phyloP scores from a whole-genome alignment of 345 rosid genomes.

The Brassica carinata region DNA sequence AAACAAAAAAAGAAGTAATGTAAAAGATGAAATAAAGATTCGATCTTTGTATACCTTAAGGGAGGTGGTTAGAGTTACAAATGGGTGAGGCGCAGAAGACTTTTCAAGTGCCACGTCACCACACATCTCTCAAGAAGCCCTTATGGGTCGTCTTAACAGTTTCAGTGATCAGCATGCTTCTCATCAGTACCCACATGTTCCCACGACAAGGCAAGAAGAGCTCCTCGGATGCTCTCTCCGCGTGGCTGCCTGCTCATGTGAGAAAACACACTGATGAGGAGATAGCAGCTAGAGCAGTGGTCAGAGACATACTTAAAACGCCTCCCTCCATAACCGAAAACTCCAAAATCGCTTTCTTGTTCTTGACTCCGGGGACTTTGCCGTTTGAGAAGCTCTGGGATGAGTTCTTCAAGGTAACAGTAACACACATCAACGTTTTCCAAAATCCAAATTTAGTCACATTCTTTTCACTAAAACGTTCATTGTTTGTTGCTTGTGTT shows the following conservation, averaged over 20 bases:
- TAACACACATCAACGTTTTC: background rate
- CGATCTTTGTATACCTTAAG: slow-evolving; percentile 37
- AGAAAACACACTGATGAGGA: slow-evolving; percentile 83
- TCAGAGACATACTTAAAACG: slow-evolving; percentile 63
- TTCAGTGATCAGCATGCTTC: slow-evolving; percentile 75
- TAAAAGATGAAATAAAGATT: slow-evolving; percentile 14
- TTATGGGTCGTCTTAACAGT: slow-evolving; percentile 77
- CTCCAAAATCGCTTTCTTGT: slow-evolving; percentile 91
- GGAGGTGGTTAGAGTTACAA: slow-evolving; percentile 40
- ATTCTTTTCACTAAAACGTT: background rate
- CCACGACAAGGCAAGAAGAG: slow-evolving; percentile 59
- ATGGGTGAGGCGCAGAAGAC: slow-evolving; percentile 65
- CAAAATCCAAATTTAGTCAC: background rate
- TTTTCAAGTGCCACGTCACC: slow-evolving; percentile 67
- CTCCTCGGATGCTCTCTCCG: slow-evolving; percentile 45
- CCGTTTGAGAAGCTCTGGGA: slow-evolving; percentile 98
- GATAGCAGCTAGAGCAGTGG: slow-evolving; percentile 67
- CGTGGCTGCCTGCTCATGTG: slow-evolving; percentile 92
- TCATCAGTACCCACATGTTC: slow-evolving; percentile 71
- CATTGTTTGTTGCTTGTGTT: background rate
- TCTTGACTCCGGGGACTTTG: slow-evolving; percentile 81
- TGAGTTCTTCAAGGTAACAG: slow-evolving; percentile 68
- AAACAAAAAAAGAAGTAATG: slow-evolving; percentile 2
- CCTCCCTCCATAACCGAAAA: slow-evolving; percentile 54
- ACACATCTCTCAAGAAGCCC: slow-evolving; percentile 73